Evolutionary conservation across 2,329 filamentous ascomycete genomes (phyloP).

Genomic region (Nectriaceae sp.): DNA sequence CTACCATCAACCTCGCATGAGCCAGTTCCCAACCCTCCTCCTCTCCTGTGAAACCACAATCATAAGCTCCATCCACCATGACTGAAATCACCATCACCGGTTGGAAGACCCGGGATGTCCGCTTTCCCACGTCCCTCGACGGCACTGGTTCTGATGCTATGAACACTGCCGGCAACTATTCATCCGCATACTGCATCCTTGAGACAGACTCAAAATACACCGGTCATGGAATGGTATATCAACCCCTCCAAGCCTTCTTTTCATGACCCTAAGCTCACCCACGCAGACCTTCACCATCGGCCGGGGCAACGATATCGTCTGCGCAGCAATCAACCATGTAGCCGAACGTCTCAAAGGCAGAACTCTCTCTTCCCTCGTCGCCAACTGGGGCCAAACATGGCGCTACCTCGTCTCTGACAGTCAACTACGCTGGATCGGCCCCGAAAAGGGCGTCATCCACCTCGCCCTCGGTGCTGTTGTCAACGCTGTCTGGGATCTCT

Average conservation of each 20-base stretch:
- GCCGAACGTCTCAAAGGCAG: slow-evolving; percentile 74
- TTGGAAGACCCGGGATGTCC: slow-evolving; percentile 72
- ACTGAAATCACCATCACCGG: slow-evolving; percentile 69
- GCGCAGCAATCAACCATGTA: slow-evolving; percentile 77
- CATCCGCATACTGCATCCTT: slow-evolving; percentile 90
- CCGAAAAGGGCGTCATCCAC: slow-evolving; percentile 92
- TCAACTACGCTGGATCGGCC: slow-evolving; percentile 90
- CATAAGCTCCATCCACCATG: slow-evolving; percentile 18
- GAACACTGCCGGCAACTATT: slow-evolving; percentile 93
- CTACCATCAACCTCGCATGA: no score
- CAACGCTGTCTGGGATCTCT: slow-evolving; percentile 94
- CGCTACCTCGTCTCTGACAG: slow-evolving; percentile 88
- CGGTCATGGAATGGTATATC: slow-evolving; percentile 75
- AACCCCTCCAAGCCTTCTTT: neutral
- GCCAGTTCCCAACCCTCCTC: neutral
- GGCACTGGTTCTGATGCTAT: slow-evolving; percentile 97
- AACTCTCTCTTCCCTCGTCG: slow-evolving; percentile 74
- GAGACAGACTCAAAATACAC: slow-evolving; percentile 72
- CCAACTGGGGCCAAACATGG: slow-evolving; percentile 87
- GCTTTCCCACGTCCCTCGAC: slow-evolving; percentile 88
- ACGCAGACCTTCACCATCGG: slow-evolving; percentile 75
- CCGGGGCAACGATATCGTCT: slow-evolving; percentile 91
- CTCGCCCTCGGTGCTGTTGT: slow-evolving; percentile 86
- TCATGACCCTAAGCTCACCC: slow-evolving; percentile 4
- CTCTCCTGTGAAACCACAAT: neutral